A percentile compares a stretch with the other conserved stretches of the same genome.
These are phyloP conservation scores for Tricholomella constricta DNA, from an alignment of 768 basidiomycete species.

Conservation along the genomic window DNA sequence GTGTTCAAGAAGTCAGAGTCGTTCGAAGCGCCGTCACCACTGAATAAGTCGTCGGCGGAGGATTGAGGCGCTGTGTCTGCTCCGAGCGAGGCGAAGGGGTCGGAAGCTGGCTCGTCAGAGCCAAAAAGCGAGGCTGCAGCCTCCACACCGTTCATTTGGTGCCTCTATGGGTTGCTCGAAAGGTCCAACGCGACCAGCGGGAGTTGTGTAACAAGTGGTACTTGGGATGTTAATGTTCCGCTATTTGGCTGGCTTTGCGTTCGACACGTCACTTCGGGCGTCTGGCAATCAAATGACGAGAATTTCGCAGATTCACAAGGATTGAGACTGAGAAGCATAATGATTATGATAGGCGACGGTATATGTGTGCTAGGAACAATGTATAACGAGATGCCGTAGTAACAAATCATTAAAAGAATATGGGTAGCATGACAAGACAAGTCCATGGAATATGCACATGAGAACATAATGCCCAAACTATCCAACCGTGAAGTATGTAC, in stretches of 20 bases:
- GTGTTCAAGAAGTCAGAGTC: constrained; percentile 8
- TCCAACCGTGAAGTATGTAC: constrained; percentile 17
- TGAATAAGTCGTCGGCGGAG: constrained; percentile 26
- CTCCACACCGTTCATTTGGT: constrained; percentile 64
- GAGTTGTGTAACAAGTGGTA: constrained; percentile 4
- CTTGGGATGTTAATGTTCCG: constrained; percentile 8
- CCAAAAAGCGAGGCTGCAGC: constrained; percentile 84
- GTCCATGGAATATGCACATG: constrained; percentile 11
- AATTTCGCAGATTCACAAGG: background rate
- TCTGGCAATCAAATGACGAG: background rate
- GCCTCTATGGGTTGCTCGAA: background rate
- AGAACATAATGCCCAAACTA: constrained; percentile 20
- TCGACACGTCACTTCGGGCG: constrained; percentile 36
- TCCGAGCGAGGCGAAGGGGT: constrained; percentile 67
- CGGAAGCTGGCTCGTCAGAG: constrained; percentile 57
- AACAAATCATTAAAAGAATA: constrained; percentile 18
- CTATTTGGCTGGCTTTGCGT: constrained; percentile 41
- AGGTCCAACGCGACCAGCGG: constrained; percentile 10
- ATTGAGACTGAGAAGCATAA: background rate
- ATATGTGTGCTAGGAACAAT: constrained; percentile 1
- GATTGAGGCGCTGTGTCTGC: constrained; percentile 22
- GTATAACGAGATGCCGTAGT: constrained; percentile 8
- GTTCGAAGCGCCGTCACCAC: constrained; percentile 11
- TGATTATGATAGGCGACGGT: constrained; percentile 3
- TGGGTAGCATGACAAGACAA: constrained; percentile 9